These are phyloP conservation scores for Benincasa hispida DNA, from an alignment of 306 rosid genomes.

Conservation along the genomic window DNA sequence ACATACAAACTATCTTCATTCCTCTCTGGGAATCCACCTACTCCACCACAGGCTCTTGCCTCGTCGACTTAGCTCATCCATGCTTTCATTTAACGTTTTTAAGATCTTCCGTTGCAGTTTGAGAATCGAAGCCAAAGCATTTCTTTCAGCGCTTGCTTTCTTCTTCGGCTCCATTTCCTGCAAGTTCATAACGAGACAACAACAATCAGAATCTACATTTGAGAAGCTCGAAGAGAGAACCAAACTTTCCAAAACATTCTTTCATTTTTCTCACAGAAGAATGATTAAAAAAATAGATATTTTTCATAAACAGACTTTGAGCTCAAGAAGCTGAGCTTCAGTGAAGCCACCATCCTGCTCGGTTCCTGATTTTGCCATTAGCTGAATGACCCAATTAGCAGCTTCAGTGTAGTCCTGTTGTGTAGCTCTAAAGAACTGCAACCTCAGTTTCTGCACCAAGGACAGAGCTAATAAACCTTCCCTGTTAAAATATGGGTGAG, in stretches of 20 bases:
- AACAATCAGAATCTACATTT: not conserved
- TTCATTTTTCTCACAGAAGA: not conserved
- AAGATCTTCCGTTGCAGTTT: constrained; percentile 61
- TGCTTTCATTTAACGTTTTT: constrained; percentile 72
- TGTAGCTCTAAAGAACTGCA: constrained; percentile 67
- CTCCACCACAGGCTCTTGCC: constrained; percentile 95
- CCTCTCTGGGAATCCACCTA: constrained; percentile 95
- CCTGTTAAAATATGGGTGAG: constrained; percentile 78
- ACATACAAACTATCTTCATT: constrained; percentile 31
- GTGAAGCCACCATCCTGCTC: constrained; percentile 82
- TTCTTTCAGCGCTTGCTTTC: constrained; percentile 47
- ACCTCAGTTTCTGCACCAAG: constrained; percentile 65
- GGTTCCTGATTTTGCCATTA: constrained; percentile 93
- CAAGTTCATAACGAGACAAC: not conserved
- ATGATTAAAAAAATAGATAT: not conserved
- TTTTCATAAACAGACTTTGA: constrained; percentile 31
- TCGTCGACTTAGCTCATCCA: constrained; percentile 55
- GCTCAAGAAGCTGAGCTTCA: constrained; percentile 88
- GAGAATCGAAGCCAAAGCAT: constrained; percentile 73
- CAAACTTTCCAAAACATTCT: not conserved
- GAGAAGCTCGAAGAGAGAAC: not conserved
- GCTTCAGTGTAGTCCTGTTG: constrained; percentile 84
- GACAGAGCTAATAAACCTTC: constrained; percentile 78
- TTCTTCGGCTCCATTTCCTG: constrained; percentile 72
- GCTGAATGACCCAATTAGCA: constrained; percentile 60